phyloP scores from a whole-genome alignment of 257 asterid species.

The Gentiana dahurica region DNA sequence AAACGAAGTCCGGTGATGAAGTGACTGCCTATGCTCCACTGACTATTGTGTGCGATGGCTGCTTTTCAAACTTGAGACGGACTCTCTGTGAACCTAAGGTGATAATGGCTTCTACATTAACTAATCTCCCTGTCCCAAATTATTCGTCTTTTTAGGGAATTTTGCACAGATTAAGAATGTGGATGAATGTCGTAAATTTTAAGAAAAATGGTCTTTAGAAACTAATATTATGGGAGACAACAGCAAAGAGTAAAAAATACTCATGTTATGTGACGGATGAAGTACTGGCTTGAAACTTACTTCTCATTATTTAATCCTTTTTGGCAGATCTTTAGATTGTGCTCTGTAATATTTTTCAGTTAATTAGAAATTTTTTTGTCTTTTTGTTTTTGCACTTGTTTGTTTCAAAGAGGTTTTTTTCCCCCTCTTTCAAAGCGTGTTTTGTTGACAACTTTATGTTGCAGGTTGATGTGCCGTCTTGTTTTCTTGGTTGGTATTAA shows the following conservation, averaged over 20 bases:
- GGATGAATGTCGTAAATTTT: too few species aligned
- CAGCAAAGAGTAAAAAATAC: too few species aligned
- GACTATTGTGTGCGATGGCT: constrained; percentile 66
- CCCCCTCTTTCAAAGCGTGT: too few species aligned
- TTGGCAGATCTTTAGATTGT: not conserved
- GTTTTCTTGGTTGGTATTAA: constrained; percentile 51
- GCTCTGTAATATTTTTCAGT: not conserved
- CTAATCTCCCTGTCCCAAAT: too few species aligned
- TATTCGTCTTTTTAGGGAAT: too few species aligned
- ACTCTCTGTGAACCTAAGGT: constrained; percentile 63
- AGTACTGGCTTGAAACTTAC: too few species aligned
- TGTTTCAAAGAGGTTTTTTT: too few species aligned
- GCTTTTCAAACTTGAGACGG: constrained; percentile 59
- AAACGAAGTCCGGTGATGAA: constrained; percentile 43
- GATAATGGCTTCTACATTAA: constrained; percentile 1
- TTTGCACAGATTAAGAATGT: too few species aligned
- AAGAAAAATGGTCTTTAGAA: too few species aligned
- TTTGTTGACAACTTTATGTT: constrained; percentile 3
- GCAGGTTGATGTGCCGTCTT: constrained; percentile 51
- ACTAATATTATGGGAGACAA: too few species aligned
- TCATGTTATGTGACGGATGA: too few species aligned
- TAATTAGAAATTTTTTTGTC: not conserved
- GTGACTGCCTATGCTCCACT: constrained; percentile 46
- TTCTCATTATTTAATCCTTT: not conserved
- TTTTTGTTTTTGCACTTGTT: not conserved